A percentile compares a stretch with the other conserved stretches of the same genome.
Evolutionary conservation across 176 grass and related monocot species (phyloP).

Genomic region (Dendrocalamus sinicus): DNA sequence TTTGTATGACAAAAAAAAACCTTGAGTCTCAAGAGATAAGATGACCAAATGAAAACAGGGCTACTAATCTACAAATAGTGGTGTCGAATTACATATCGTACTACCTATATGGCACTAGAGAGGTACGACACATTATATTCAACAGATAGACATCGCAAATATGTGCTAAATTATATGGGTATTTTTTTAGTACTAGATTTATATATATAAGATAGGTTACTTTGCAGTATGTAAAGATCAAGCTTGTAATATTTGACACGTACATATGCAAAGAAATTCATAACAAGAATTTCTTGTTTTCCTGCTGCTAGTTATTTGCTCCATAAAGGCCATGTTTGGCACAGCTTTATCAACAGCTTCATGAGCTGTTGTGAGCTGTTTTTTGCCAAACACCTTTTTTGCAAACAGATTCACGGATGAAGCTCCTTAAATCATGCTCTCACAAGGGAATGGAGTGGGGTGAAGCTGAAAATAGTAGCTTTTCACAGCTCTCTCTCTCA

Average conservation of each 20-base stretch:
- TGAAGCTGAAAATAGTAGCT: no score
- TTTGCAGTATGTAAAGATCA: background rate
- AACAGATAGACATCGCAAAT: background rate
- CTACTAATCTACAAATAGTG: no score
- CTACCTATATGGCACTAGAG: background rate
- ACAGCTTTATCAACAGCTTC: no score
- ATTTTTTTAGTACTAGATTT: no score
- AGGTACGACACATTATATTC: background rate
- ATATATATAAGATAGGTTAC: background rate
- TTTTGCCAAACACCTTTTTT: no score
- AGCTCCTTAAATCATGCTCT: no score
- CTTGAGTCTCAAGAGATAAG: background rate
- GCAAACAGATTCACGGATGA: no score
- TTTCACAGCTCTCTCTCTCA: no score
- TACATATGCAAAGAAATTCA: background rate
- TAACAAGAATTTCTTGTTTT: background rate
- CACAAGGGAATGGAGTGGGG: no score
- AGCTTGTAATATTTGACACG: background rate
- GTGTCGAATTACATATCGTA: background rate
- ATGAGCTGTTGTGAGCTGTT: no score
- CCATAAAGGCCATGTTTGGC: no score
- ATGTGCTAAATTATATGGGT: no score
- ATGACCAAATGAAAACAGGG: background rate
- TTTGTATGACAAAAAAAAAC: background rate
- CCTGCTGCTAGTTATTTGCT: background rate